Evolutionary conservation across 208 protist species (phyloP).

Genomic region (Leishmania aethiopica): DNA sequence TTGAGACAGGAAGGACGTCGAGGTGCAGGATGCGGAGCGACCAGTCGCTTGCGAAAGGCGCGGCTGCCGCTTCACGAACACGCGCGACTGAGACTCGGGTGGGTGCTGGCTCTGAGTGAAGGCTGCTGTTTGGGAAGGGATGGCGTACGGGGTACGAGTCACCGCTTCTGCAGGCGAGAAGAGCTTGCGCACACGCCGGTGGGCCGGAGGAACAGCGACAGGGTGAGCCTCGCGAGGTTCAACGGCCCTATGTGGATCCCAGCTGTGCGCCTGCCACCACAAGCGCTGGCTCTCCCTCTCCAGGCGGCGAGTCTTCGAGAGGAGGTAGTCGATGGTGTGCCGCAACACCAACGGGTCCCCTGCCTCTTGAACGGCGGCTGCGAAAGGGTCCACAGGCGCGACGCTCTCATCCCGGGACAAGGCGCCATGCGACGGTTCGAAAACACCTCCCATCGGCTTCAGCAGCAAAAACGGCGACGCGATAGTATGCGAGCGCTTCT

Average conservation of each 20-base stretch:
- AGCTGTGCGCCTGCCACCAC: constrained; percentile 34
- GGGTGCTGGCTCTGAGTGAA: not conserved
- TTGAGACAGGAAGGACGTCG: not conserved
- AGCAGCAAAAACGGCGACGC: not conserved
- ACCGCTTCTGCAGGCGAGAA: not conserved
- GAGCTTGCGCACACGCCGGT: not conserved
- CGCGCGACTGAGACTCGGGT: not conserved
- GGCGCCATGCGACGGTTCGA: not conserved
- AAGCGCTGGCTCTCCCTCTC: constrained; percentile 27
- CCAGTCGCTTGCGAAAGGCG: not conserved
- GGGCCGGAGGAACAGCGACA: not conserved
- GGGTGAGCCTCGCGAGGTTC: not conserved
- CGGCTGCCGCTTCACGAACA: constrained; percentile 13
- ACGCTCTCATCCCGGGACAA: not conserved
- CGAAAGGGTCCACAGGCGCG: not conserved
- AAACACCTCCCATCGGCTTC: not conserved
- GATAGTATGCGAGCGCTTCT: not conserved
- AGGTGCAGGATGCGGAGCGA: constrained; percentile 1
- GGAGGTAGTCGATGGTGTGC: constrained; percentile 31
- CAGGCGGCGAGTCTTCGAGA: constrained; percentile 25
- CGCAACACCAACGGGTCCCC: constrained; percentile 33
- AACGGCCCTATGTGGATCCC: constrained; percentile 18
- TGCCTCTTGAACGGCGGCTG: constrained; percentile 16
- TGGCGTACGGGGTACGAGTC: not conserved
- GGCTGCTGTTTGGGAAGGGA: not conserved